Evolutionary conservation across 2,329 filamentous ascomycete species (phyloP), one percentile per base, ranked within the genome.

Genomic region (Stemphylium beticola): DNA sequence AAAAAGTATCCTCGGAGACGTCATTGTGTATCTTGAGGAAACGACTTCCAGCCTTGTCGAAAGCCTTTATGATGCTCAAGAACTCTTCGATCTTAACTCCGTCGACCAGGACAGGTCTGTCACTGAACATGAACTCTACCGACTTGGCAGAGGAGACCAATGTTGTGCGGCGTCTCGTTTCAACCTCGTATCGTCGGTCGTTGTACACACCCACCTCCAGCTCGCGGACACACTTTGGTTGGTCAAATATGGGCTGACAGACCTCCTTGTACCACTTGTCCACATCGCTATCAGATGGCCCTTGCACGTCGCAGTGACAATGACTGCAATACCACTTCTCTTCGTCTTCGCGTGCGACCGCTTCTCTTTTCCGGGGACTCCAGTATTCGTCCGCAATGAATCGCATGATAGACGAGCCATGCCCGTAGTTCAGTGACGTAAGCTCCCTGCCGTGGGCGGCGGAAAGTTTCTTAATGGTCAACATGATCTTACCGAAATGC

Each of bases 401-500:
- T 12, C 39, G 55, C 2, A 38, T 38, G 5, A 40, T 34, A 14
- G 34, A 32, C 10, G 61, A 57, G 29, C 26, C 20, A 26, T 69
- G 61, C 42, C 74, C 74, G 53, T 77, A 77, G 24, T 69, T 63
- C 17, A 78, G 60, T 0, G 64, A 60, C 12, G 52, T 32, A n/a
- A 78, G 58, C 47, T 55, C 71, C 54, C 48, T 63, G 22, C 60
- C 71, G 60, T 52, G 61, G 22, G 38, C 55, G 29, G 29, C 68
- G 51, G 58, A 66, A 11, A 77, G 64, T 20, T 74, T 69, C 48
- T 67, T 71, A 53, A 79, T 75, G 2, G 74, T 69, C 39, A 65
- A 64, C 54, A 77, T 61, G 46, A 79, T 65, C 41, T 76, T 74
- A n/a, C 72, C 74, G 43, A 78, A 79, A 34, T 77, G 74, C 3